Percentiles rank a stretch among this genome's conserved stretches.
phyloP scores from a whole-genome alignment of 2,329 filamentous ascomycete species.

The Xylaria sp. region DNA sequence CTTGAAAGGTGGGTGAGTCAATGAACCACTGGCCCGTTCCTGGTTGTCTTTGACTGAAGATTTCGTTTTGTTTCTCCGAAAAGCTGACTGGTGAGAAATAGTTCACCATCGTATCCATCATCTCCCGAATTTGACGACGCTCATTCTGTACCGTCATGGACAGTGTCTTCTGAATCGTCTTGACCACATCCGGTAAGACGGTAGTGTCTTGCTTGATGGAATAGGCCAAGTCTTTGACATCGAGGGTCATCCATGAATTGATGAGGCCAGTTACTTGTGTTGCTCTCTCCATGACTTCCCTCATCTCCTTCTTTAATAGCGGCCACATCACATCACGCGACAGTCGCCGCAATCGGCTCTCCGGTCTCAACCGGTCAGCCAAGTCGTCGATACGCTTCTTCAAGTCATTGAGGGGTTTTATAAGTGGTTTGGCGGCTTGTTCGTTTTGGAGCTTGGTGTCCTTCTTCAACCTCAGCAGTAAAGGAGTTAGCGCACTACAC shows the following conservation, averaged over 20 bases:
- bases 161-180: constrained; percentile 9
- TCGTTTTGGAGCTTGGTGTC: constrained; percentile 9
- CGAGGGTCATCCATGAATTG: constrained; percentile 5
- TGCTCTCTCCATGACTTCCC: constrained; percentile 3
- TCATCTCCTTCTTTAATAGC: constrained; percentile 11
- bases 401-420: constrained; percentile 5
- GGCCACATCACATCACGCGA: constrained; percentile 13
- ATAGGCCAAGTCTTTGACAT: not conserved
- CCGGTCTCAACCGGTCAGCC: not conserved
- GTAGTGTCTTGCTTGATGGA: constrained; percentile 11
- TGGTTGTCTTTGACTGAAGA: constrained; percentile 4
- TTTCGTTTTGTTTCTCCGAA: constrained; percentile 13
- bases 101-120: constrained; percentile 12
- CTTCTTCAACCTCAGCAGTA: constrained; percentile 14
- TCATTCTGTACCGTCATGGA: constrained; percentile 15
- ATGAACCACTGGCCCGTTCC: constrained; percentile 10
- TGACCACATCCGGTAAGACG: constrained; percentile 1
- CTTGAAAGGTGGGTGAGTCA: constrained; percentile 4
- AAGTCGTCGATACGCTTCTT: constrained; percentile 7
- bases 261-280: not conserved
- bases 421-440: not conserved
- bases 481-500: not conserved
- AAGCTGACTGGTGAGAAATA: constrained; percentile 11
- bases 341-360: not conserved
- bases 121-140: constrained; percentile 2